Conservation (phyloP, 2,329 filamentous ascomycete genomes). For the Fusarium subglutinans region DNA sequence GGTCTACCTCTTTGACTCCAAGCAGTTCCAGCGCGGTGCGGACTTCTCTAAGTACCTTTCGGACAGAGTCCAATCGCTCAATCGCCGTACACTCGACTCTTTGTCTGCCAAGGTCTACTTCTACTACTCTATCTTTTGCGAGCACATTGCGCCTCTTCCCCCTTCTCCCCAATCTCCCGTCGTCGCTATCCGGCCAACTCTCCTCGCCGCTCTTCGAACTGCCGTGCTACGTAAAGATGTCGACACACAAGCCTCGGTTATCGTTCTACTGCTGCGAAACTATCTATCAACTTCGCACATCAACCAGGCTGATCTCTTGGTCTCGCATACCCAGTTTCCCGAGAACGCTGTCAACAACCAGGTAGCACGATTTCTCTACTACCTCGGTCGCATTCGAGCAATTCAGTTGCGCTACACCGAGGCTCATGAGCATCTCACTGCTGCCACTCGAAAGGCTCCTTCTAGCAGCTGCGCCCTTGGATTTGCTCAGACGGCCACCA, state of each 20-base stretch:
- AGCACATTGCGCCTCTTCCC: conserved; percentile 86
- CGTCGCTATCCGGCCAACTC: conserved; percentile 83
- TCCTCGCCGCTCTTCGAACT: conserved; percentile 89
- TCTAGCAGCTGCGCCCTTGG: conserved; percentile 88
- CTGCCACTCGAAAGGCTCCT: conserved; percentile 93
- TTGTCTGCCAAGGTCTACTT: conserved; percentile 97
- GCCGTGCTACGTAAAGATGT: conserved; percentile 97
- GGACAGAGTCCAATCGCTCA: conserved; percentile 86
- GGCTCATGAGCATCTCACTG: conserved; percentile 91
- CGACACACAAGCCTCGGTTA: conserved; percentile 96
- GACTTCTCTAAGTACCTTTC: conserved; percentile 86
- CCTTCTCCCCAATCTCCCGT: conserved; percentile 90
- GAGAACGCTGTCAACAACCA: conserved; percentile 96
- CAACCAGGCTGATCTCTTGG: conserved; percentile 92
- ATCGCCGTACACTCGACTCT: conserved; percentile 92
- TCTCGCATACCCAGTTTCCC: conserved; percentile 95
- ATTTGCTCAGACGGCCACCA: conserved; percentile 95
- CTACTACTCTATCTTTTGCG: conserved; percentile 95
- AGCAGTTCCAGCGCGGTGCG: conserved; percentile 81
- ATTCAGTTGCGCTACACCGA: conserved; percentile 98
- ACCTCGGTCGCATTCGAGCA: conserved; percentile 93
- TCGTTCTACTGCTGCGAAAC: conserved; percentile 92
- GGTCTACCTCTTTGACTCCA: conserved; percentile 88
- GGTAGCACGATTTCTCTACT: conserved; percentile 96
- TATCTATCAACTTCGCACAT: conserved; percentile 97